phyloP scores from a whole-genome alignment of 108 stramenopile genomes.

The Fragilariopsis cylindrus region DNA sequence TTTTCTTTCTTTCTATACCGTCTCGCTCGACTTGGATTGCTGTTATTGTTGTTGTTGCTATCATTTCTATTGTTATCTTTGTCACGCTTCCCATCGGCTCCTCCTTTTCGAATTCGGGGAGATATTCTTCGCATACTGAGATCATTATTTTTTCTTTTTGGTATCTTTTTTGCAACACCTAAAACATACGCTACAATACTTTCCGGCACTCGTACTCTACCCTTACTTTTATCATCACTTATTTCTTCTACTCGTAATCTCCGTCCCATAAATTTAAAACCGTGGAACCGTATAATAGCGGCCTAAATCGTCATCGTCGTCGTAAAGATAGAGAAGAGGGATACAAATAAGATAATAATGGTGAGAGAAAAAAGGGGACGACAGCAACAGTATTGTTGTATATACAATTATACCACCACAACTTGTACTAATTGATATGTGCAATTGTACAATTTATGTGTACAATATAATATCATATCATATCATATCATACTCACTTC shows the following conservation, averaged over 20 bases:
- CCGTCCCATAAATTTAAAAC: constrained; percentile 56
- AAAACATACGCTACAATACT: constrained; percentile 67
- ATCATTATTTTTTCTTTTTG: constrained; percentile 4
- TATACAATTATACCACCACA: neutral
- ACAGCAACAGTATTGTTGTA: neutral
- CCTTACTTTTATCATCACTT: constrained; percentile 61
- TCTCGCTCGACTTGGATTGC: neutral
- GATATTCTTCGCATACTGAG: constrained; percentile 1
- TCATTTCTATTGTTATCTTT: neutral
- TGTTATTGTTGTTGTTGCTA: neutral
- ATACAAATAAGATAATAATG: neutral
- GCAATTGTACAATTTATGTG: neutral
- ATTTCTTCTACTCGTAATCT: constrained; percentile 71
- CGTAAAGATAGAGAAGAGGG: neutral
- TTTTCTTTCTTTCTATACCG: neutral
- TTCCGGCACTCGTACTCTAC: constrained; percentile 77
- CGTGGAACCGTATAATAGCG: constrained; percentile 70
- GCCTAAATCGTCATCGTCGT: constrained; percentile 28
- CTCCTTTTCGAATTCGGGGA: neutral
- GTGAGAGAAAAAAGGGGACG: neutral
- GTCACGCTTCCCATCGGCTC: neutral
- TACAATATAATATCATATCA: neutral
- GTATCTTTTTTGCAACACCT: constrained; percentile 39
- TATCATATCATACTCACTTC: constrained; percentile 52
- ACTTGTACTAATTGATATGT: neutral